Base-by-base conservation (phyloP, 306 rosid species). In the Leucaena leucocephala region DNA sequence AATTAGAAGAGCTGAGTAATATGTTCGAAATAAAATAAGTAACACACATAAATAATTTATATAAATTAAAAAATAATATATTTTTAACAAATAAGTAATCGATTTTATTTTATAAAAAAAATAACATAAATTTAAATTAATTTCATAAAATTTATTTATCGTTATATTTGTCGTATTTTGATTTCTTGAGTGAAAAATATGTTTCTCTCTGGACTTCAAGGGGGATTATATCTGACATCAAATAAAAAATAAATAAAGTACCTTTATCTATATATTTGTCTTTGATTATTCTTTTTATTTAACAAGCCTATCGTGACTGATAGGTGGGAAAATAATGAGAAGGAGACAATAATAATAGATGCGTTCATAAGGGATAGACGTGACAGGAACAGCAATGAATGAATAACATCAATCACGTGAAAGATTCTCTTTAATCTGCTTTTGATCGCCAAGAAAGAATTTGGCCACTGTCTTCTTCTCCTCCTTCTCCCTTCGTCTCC, bases 381-480 rank as follows among this genome's bases (percentile, higher is more conserved):
- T 58, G 85, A 82, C 78, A 83, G 78, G 83, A 81, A 82, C 72
- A 66, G 88, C 86, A 68, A 82, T 81, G 80, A 80, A 81, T 64
- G 61, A 85, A 17, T 49, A 77, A 88, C 50, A 70, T 84, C 87
- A 82, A 87, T 87, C 97, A 88, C 90, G 90, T 85, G 93, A 88
- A 92, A 85, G 89, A 90, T 88, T 89, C 97, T 81, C 85, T 79
- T 57, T 8, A 34, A 38, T 38, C 5, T 38, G 19, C 70, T 65
- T 65, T 38, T 3, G 14, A 17, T 38, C 7, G 13, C 48, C 46
- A 65, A 38, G 52, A 42, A 78, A 74, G 85, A 86, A 88, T 80
- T 83, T 72, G 66, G 69, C 43, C 27, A 70, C 33, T 68, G 87
- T 75, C 81, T 74, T 82, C 76, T 80, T 76, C 78, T 17, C 17